Conservation (phyloP, 2,329 filamentous ascomycete genomes). For the Sarocladium oryzae region DNA sequence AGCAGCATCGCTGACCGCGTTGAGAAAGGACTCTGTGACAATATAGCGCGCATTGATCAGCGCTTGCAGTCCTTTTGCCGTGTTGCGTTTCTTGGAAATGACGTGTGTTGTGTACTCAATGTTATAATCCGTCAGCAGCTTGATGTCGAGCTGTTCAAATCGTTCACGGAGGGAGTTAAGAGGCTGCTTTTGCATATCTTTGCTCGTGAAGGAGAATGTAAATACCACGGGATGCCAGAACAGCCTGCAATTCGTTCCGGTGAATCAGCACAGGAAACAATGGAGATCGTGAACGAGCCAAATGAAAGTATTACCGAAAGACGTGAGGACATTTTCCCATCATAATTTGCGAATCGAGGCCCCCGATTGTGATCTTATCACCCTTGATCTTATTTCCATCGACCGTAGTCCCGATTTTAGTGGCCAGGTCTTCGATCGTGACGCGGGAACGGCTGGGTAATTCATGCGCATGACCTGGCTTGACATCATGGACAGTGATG, state of each 20-base stretch:
- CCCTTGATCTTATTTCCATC: constrained; percentile 67
- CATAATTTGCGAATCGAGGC: constrained; percentile 52
- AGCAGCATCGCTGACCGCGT: constrained; percentile 60
- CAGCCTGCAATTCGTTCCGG: constrained; percentile 50
- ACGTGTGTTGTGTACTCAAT: constrained; percentile 73
- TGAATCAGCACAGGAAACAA: too few species aligned
- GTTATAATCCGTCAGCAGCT: constrained; percentile 69
- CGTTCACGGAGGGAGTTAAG: constrained; percentile 54
- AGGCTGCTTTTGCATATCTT: constrained; percentile 61
- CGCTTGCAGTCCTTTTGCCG: constrained; percentile 77
- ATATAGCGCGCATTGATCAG: constrained; percentile 75
- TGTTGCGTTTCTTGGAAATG: constrained; percentile 83
- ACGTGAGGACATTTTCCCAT: constrained; percentile 64
- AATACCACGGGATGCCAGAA: constrained; percentile 77
- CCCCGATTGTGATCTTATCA: constrained; percentile 47
- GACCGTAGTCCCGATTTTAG: constrained; percentile 75
- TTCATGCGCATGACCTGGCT: constrained; percentile 58
- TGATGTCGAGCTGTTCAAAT: constrained; percentile 84
- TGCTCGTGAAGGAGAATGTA: constrained; percentile 69
- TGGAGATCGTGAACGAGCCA: too few species aligned
- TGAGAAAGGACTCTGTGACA: constrained; percentile 66
- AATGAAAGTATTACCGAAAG: too few species aligned
- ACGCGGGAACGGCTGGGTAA: constrained; percentile 61
- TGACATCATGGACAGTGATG: constrained; percentile 62
- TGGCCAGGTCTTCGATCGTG: constrained; percentile 70